Base-by-base conservation (phyloP, 306 rosid genomes). In the Carpinus viminea region DNA sequence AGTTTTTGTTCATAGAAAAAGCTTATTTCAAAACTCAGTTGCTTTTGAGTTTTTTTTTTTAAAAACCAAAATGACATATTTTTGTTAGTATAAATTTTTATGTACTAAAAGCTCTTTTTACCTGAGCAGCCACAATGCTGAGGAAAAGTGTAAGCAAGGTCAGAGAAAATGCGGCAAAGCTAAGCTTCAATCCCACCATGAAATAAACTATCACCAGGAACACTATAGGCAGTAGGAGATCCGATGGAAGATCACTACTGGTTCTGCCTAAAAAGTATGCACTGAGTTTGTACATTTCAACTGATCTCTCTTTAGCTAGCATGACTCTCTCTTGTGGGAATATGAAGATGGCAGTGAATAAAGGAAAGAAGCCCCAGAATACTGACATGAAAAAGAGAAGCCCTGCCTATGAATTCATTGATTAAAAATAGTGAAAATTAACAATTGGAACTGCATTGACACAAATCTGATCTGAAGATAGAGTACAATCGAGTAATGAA, bases 311-410 rank as follows among this genome's bases (percentile, higher is more conserved):
- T 43, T 68, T 68, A 9, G 9, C 31, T 8, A 68, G 72, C 72
- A 68, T 68, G 1, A 21, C 72, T 68, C 52, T 68, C 5, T 68
- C 72, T 68, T 68, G 72, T 38, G 72, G 72, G 21, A 41, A 68
- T 10, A 12, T 68, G 52, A 68, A 38, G 1, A 68, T 68, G 50
- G 51, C 72, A 15, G 24, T 38, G 72, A 68, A 68, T 13, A 36
- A 7, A 43, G 72, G 72, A 43, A 13, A 68, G 72, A 68, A 68
- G 50, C 72, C 72, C 50, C 72, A 68, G 26, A 68, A 68, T 7
- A 68, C 72, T 8, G 72, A 60, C 13, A 52, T 8, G 8, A 52
- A 52, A 18, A 52, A 52, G 20, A 52, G 2, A 5, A 52, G 56
- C 56, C 56, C 56, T 52, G 56, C 56, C 56, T 52, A n/a, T 18